Evolutionary conservation across 305 asterid genomes (phyloP).

Genomic region (Fraxinus albicans): DNA sequence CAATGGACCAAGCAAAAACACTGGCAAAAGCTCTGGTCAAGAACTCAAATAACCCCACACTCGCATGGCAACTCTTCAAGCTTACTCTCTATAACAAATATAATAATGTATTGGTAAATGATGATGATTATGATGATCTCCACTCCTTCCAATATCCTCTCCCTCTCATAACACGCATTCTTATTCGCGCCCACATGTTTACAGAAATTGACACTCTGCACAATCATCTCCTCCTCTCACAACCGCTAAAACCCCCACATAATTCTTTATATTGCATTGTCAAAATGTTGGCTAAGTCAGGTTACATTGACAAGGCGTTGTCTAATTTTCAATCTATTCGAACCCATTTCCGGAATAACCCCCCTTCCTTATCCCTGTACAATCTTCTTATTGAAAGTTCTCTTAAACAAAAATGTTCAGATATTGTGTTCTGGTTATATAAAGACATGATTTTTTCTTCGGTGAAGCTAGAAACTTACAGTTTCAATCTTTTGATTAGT

Average conservation of each 20-base stretch:
- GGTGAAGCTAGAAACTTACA: constrained; percentile 61
- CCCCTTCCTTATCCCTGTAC: constrained; percentile 56
- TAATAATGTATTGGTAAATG: background rate
- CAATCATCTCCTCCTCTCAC: constrained; percentile 44
- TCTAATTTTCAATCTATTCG: constrained; percentile 67
- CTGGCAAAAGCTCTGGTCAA: constrained; percentile 51
- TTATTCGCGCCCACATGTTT: constrained; percentile 62
- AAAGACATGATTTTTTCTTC: constrained; percentile 62
- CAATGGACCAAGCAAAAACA: constrained; percentile 40
- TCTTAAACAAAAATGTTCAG: constrained; percentile 30
- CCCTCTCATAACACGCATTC: constrained; percentile 60
- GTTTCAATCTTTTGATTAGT: constrained; percentile 67
- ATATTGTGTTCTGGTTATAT: constrained; percentile 54
- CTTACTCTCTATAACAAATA: constrained; percentile 32
- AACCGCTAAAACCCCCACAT: constrained; percentile 25
- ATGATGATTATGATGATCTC: constrained; percentile 3
- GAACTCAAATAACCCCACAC: constrained; percentile 53
- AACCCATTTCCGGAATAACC: constrained; percentile 35
- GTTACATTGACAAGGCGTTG: constrained; percentile 46
- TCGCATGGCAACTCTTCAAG: constrained; percentile 81
- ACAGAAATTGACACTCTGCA: constrained; percentile 58
- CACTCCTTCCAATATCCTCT: constrained; percentile 32
- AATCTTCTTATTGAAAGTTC: constrained; percentile 61
- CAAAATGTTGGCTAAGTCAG: constrained; percentile 46
- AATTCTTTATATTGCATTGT: constrained; percentile 45